These are phyloP conservation scores for Paecilomyces sp. DNA, from an alignment of 2,329 filamentous ascomycete species.

Conservation along the genomic window DNA sequence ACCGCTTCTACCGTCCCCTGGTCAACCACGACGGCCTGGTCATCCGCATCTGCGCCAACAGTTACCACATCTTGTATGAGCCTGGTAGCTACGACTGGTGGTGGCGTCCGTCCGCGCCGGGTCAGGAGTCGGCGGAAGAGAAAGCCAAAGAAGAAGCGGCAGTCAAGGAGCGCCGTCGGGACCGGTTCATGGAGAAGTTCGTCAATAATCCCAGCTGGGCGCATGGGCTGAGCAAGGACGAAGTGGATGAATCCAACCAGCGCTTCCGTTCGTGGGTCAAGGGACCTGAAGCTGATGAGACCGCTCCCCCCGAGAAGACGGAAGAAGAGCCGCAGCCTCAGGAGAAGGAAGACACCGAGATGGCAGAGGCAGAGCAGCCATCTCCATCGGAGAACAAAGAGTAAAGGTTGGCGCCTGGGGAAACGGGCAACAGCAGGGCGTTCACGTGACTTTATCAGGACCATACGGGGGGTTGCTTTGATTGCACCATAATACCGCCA, in stretches of 20 bases:
- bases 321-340: conserved; percentile 8
- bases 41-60: conserved; percentile 68
- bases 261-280: conserved; percentile 42
- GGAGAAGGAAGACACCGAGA: conserved; percentile 21
- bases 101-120: conserved; percentile 40
- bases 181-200: conserved; percentile 46
- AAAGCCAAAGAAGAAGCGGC: conserved; percentile 27
- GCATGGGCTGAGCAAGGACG: conserved; percentile 41
- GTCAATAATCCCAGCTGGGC: conserved; percentile 48
- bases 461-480: not conserved
- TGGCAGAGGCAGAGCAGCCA: conserved; percentile 27
- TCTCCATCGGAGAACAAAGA: conserved; percentile 13
- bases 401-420: conserved; percentile 5
- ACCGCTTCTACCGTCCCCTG: conserved; percentile 48
- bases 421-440: conserved; percentile 2
- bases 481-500: not conserved
- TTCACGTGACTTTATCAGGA: conserved; percentile 1
- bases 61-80: conserved; percentile 72
- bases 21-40: conserved; percentile 61
- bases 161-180: conserved; percentile 35
- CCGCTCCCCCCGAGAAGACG: conserved; percentile 10
- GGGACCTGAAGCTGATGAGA: conserved; percentile 16
- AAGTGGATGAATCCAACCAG: conserved; percentile 42
- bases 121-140: conserved; percentile 24
- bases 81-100: conserved; percentile 65